Percentiles rank a stretch among this genome's conserved stretches.
These are phyloP conservation scores for Saussurea involucrata DNA, from an alignment of 129 eudicot species.

Conservation along the genomic window DNA sequence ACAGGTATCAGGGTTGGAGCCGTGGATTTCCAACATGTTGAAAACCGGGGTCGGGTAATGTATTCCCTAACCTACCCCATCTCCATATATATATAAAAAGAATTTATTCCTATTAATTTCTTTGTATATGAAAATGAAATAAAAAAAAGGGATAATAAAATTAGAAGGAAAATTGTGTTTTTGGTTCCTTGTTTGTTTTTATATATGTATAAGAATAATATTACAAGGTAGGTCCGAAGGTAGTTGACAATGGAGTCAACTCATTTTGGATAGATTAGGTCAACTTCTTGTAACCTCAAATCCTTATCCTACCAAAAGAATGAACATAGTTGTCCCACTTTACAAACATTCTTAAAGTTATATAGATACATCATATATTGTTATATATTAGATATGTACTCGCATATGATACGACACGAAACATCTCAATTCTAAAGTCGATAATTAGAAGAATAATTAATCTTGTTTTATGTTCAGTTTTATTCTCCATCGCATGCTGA, in stretches of 20 bases:
- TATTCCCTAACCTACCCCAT: too few species aligned
- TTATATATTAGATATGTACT: too few species aligned
- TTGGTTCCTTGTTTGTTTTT: neutral
- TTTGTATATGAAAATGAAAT: neutral
- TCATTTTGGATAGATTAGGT: constrained; percentile 23
- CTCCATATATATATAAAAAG: too few species aligned
- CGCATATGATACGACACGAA: too few species aligned
- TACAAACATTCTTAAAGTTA: neutral
- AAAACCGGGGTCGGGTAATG: too few species aligned
- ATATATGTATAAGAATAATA: neutral
- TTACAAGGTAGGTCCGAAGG: constrained; percentile 4
- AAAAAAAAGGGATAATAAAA: neutral
- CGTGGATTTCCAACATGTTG: too few species aligned
- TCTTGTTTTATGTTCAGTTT: too few species aligned
- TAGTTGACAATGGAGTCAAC: constrained; percentile 26
- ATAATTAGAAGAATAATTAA: too few species aligned
- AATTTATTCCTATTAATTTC: neutral
- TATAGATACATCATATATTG: too few species aligned
- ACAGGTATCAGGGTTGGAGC: too few species aligned
- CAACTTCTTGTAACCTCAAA: constrained; percentile 1
- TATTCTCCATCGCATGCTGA: too few species aligned
- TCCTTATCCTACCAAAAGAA: constrained; percentile 18
- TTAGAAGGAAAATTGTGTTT: neutral
- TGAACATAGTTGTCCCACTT: constrained; percentile 23
- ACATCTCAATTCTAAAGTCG: too few species aligned